These are phyloP conservation scores for Ceratocystis papillata DNA, from an alignment of 2,329 filamentous ascomycete genomes.

Conservation along the genomic window DNA sequence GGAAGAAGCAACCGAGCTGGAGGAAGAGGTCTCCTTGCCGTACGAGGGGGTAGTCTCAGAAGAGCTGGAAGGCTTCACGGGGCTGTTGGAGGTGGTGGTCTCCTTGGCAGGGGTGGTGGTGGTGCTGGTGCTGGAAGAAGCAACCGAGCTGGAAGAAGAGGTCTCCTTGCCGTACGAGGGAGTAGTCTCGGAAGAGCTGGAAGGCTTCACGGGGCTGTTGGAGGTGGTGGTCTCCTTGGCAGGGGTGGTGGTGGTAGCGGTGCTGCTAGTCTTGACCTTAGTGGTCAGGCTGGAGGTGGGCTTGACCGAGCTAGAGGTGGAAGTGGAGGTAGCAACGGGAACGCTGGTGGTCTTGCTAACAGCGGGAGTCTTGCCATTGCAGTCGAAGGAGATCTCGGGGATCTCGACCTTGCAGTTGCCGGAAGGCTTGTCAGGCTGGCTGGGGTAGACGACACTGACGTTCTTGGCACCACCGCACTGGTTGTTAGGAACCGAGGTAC, in stretches of 20 bases:
- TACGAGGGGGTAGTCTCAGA: constrained; percentile 12
- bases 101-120: constrained; percentile 21
- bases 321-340: constrained; percentile 20
- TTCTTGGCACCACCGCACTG: constrained; percentile 87
- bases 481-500: constrained; percentile 63
- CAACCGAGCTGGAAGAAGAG: constrained; percentile 25
- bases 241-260: constrained; percentile 7
- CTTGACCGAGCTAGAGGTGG: constrained; percentile 26
- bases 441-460: constrained; percentile 59
- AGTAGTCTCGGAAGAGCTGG: constrained; percentile 22
- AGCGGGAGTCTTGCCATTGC: constrained; percentile 32
- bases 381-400: constrained; percentile 67
- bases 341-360: constrained; percentile 15
- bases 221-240: constrained; percentile 24
- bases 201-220: constrained; percentile 26
- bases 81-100: constrained; percentile 25
- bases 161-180: constrained; percentile 20
- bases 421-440: constrained; percentile 46
- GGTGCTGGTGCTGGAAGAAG: constrained; percentile 25
- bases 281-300: constrained; percentile 24
- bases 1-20: not conserved
- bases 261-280: constrained; percentile 18
- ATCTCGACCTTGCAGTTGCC: constrained; percentile 59
- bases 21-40: constrained; percentile 19
- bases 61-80: constrained; percentile 27